These are phyloP conservation scores for Neoscytalidium dimidiatum DNA, from an alignment of 2,329 filamentous ascomycete species.

Conservation along the genomic window DNA sequence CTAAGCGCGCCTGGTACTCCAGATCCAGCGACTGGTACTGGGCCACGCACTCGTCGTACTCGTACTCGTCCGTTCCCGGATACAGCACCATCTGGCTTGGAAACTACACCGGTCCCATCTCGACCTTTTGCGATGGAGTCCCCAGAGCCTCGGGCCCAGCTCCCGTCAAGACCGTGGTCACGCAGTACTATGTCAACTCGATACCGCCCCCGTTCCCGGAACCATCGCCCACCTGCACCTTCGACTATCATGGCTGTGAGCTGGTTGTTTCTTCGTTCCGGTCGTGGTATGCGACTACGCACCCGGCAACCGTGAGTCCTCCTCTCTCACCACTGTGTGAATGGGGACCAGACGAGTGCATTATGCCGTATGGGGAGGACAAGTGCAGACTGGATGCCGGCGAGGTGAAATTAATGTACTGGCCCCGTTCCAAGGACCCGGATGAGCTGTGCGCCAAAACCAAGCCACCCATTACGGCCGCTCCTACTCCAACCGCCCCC, in stretches of 20 bases:
- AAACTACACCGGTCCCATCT: constrained; percentile 14
- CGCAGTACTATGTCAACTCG: not conserved
- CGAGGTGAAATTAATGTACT: constrained; percentile 17
- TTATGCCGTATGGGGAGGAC: not conserved
- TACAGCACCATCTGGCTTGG: not conserved
- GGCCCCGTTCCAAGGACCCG: constrained; percentile 8
- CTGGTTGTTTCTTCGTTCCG: not conserved
- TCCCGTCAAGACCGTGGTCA: not conserved
- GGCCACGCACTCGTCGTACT: constrained; percentile 3
- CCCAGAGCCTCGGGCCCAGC: constrained; percentile 1
- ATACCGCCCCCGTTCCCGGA: not conserved
- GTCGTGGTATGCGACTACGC: not conserved
- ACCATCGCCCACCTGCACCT: constrained; percentile 14
- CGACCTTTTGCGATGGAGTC: constrained; percentile 12
- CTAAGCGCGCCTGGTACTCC: constrained; percentile 1
- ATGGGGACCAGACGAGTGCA: not conserved
- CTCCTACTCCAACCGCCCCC: not conserved
- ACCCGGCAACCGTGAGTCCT: not conserved
- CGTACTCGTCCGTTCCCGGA: not conserved
- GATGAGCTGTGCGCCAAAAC: not conserved
- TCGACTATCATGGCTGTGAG: constrained; percentile 16
- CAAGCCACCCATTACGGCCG: not conserved
- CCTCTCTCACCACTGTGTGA: constrained; percentile 7
- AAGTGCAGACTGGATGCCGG: constrained; percentile 10
- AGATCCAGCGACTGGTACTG: not conserved